These are phyloP conservation scores for Neofusicoccum kwambonambiense DNA, from an alignment of 2,329 filamentous ascomycete species.

Conservation along the genomic window DNA sequence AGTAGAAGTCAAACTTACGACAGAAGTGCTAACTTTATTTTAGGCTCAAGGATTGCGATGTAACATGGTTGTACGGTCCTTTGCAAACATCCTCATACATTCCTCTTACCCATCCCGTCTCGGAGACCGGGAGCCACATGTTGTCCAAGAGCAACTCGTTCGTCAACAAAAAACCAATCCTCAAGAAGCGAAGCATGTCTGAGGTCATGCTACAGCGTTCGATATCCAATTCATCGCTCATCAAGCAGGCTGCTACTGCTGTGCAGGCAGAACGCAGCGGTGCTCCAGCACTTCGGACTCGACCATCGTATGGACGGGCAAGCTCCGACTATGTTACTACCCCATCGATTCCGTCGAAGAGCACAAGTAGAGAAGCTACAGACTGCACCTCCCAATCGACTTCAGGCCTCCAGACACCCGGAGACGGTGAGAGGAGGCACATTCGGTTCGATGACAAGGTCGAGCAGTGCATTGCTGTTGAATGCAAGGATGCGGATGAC, in stretches of 20 bases:
- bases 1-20: not conserved
- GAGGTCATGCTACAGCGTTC: conserved; percentile 92
- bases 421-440: conserved; percentile 68
- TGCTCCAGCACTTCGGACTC: conserved; percentile 31
- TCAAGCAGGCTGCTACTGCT: conserved; percentile 85
- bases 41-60: conserved; percentile 95
- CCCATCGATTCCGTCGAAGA: conserved; percentile 58
- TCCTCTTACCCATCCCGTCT: conserved; percentile 47
- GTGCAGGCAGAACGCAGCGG: conserved; percentile 67
- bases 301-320: conserved; percentile 58
- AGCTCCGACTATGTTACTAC: conserved; percentile 66
- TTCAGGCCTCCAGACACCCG: conserved; percentile 67
- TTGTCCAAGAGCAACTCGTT: conserved; percentile 68
- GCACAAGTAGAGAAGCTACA: conserved; percentile 61
- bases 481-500: conserved; percentile 72
- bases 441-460: conserved; percentile 98
- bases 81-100: conserved; percentile 70
- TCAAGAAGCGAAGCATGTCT: conserved; percentile 96
- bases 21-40: conserved; percentile 30
- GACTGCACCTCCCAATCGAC: conserved; percentile 67
- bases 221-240: conserved; percentile 79
- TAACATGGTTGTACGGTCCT: conserved; percentile 96
- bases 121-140: conserved; percentile 54
- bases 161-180: conserved; percentile 80
- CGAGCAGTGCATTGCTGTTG: conserved; percentile 91